Percentiles rank a stretch among this genome's conserved stretches.
These are phyloP conservation scores for Penicillium soppii DNA, from an alignment of 495 filamentous ascomycete genomes.

Conservation along the genomic window DNA sequence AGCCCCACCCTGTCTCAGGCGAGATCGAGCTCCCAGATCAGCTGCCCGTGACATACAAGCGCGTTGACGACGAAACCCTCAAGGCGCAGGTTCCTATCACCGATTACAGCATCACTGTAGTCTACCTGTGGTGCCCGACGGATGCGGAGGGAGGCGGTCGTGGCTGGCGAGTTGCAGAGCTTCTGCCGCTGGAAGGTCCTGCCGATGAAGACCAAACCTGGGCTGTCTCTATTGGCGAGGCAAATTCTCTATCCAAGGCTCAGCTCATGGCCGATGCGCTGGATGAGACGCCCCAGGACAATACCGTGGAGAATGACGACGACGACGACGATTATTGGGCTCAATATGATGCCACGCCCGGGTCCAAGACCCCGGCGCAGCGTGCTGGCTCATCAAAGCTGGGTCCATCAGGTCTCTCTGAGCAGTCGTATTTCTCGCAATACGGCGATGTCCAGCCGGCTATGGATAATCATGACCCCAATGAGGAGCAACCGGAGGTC, in stretches of 20 bases:
- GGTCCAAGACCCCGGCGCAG: constrained; percentile 62
- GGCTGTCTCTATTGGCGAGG: constrained; percentile 53
- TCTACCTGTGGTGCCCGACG: constrained; percentile 66
- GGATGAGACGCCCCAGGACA: constrained; percentile 21
- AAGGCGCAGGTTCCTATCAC: constrained; percentile 61
- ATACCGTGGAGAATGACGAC: constrained; percentile 54
- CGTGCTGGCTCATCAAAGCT: constrained; percentile 24
- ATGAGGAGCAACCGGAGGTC: constrained; percentile 52
- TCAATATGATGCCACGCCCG: constrained; percentile 85
- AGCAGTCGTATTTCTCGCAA: constrained; percentile 70
- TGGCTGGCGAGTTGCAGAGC: constrained; percentile 83
- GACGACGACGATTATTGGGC: constrained; percentile 96
- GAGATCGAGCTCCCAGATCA: constrained; percentile 79
- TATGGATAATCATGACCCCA: constrained; percentile 84
- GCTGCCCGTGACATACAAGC: constrained; percentile 61
- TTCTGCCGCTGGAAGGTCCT: constrained; percentile 57
- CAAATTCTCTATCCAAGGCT: constrained; percentile 42
- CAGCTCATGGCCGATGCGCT: constrained; percentile 41
- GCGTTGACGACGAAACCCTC: constrained; percentile 83
- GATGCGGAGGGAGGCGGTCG: constrained; percentile 67
- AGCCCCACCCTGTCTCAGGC: constrained; percentile 89
- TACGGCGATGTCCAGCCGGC: constrained; percentile 88
- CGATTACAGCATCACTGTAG: constrained; percentile 54
- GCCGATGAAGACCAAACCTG: constrained; percentile 42
- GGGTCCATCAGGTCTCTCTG: constrained; percentile 33